phyloP scores from a whole-genome alignment of 305 asterid species.

The Fraxinus ornus region DNA sequence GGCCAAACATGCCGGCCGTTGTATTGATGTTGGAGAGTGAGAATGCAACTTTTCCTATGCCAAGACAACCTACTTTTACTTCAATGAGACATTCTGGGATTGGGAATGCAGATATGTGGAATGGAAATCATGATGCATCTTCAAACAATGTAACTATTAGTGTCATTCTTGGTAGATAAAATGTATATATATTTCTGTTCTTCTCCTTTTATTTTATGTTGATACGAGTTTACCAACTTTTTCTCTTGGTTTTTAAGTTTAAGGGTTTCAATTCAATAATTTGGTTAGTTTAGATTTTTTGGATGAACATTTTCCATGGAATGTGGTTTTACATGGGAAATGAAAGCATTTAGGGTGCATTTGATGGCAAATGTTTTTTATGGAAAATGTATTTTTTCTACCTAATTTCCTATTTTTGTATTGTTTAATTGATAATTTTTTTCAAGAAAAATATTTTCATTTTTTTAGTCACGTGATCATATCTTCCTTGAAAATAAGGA shows the following conservation, averaged over 20 bases:
- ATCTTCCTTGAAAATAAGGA: no score
- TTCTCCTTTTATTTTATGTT: neutral
- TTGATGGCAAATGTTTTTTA: no score
- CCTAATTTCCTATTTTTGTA: no score
- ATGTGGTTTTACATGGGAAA: neutral
- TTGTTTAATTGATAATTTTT: no score
- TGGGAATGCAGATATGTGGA: constrained; percentile 30
- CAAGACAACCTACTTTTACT: constrained; percentile 55
- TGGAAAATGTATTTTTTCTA: no score
- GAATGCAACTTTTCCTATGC: constrained; percentile 47
- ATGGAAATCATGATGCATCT: constrained; percentile 24
- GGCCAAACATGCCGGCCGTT: constrained; percentile 76
- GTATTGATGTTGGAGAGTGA: constrained; percentile 74
- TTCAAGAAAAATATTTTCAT: no score
- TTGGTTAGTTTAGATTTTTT: no score
- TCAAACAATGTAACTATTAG: constrained; percentile 36
- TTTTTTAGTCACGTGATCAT: no score
- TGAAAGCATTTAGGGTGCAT: no score
- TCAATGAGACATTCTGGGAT: constrained; percentile 36
- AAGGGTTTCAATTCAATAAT: no score
- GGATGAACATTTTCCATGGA: neutral
- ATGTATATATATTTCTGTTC: neutral
- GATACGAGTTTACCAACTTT: neutral
- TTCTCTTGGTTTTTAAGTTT: neutral
- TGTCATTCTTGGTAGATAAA: constrained; percentile 35